Evolutionary conservation across 306 rosid species (phyloP).

Genomic region (Pterocarpus santalinus): DNA sequence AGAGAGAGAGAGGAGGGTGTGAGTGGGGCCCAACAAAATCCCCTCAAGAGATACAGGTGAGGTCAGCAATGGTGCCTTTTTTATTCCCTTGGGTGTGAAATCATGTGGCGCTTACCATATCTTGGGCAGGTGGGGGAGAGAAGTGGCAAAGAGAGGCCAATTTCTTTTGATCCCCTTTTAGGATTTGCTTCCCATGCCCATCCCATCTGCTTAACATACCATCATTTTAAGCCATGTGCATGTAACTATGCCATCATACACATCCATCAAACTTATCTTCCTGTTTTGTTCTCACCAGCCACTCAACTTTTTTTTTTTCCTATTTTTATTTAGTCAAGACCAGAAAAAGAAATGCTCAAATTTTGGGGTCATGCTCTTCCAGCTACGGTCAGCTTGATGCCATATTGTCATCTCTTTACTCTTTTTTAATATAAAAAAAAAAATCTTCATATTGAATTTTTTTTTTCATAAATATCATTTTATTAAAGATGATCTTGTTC

Average conservation of each 20-base stretch:
- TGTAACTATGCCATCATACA: too few relatives aligned
- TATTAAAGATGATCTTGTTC: too few relatives aligned
- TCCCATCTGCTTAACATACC: neutral
- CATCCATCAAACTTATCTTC: neutral
- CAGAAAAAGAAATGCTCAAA: neutral
- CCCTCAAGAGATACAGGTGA: slow-evolving; percentile 84
- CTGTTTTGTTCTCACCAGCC: neutral
- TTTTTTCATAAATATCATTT: too few relatives aligned
- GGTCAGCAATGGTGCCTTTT: slow-evolving; percentile 66
- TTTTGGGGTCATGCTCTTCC: neutral
- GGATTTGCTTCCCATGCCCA: slow-evolving; percentile 92
- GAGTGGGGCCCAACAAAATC: slow-evolving; percentile 76
- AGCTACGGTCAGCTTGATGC: neutral
- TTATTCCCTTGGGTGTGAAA: slow-evolving; percentile 57
- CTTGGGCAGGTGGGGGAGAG: slow-evolving; percentile 77
- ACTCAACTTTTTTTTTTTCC: neutral
- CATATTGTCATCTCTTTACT: neutral
- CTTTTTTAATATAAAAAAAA: neutral
- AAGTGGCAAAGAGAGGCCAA: slow-evolving; percentile 74
- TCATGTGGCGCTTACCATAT: slow-evolving; percentile 78
- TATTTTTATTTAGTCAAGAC: neutral
- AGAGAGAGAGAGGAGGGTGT: neutral
- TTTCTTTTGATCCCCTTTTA: slow-evolving; percentile 80
- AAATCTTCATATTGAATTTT: too few relatives aligned
- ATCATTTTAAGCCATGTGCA: neutral